Conservation (phyloP, 2,329 filamentous ascomycete genomes). For the Cladophialophora chaetospira region DNA sequence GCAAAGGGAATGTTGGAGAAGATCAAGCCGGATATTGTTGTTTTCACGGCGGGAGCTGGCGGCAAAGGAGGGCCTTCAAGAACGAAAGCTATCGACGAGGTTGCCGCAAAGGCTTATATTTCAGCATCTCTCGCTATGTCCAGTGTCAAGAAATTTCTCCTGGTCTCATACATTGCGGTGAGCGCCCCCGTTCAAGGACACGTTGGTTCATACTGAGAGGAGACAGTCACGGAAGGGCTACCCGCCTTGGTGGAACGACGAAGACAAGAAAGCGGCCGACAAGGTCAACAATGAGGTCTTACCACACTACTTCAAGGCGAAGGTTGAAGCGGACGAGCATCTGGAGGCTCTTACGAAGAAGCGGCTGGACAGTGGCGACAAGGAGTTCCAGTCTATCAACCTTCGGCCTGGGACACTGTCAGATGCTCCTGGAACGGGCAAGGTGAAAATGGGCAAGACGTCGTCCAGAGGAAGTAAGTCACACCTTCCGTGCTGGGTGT, state of each 20-base stretch:
- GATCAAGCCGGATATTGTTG: conserved; percentile 48
- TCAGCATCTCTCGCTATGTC: conserved; percentile 49
- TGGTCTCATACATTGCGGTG: conserved; percentile 54
- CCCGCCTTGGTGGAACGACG: conserved; percentile 55
- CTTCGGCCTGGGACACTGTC: conserved; percentile 54
- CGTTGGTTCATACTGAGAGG: neutral
- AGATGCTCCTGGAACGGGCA: conserved; percentile 50
- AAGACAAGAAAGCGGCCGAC: conserved; percentile 49
- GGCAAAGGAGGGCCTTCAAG: conserved; percentile 55
- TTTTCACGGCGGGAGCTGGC: conserved; percentile 55
- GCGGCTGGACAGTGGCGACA: conserved; percentile 34
- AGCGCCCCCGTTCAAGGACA: neutral
- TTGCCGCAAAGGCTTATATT: conserved; percentile 59
- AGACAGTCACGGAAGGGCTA: conserved; percentile 46
- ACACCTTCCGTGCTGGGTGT: neutral
- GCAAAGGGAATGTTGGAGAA: conserved; percentile 62
- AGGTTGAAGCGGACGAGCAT: conserved; percentile 59
- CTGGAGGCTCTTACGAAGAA: conserved; percentile 49
- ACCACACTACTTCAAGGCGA: conserved; percentile 56
- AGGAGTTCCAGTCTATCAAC: conserved; percentile 52
- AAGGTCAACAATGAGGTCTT: conserved; percentile 53
- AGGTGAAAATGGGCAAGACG: conserved; percentile 53
- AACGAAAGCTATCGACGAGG: conserved; percentile 56
- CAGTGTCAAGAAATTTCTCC: conserved; percentile 56
- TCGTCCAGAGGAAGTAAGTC: conserved; percentile 38